These are phyloP conservation scores for Ambrosia hybrid DNA, from an alignment of 140 eudicot genomes.

Conservation along the genomic window DNA sequence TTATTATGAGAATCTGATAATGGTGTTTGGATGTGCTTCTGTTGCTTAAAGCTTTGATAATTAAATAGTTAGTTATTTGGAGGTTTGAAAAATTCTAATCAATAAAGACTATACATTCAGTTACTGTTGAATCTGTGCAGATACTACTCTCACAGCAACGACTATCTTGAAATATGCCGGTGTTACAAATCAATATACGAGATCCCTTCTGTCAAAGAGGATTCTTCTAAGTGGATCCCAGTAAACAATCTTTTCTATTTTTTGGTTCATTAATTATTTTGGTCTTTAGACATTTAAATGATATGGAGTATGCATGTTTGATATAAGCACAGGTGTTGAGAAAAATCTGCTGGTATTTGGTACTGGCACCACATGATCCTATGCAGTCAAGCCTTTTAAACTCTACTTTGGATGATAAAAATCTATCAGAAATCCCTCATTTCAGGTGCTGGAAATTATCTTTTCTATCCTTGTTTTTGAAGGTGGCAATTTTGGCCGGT, in stretches of 20 bases:
- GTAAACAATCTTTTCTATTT: slow-evolving; percentile 42
- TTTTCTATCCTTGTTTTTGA: not conserved
- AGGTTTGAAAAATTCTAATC: not conserved
- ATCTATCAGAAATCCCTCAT: slow-evolving; percentile 72
- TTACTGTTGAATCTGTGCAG: slow-evolving; percentile 32
- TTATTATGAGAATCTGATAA: too few species aligned
- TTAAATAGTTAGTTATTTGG: not conserved
- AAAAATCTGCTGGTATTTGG: slow-evolving; percentile 85
- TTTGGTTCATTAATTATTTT: not conserved
- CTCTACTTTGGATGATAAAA: slow-evolving; percentile 89
- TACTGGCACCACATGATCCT: slow-evolving; percentile 82
- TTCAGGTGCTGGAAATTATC: slow-evolving; percentile 45
- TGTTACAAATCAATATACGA: slow-evolving; percentile 94
- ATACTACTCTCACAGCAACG: slow-evolving; percentile 76
- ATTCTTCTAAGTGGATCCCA: slow-evolving; percentile 77
- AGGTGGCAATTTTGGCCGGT: not conserved
- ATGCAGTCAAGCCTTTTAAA: slow-evolving; percentile 93
- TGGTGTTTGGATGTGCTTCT: too few species aligned
- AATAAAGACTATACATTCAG: not conserved
- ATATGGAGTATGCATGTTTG: not conserved
- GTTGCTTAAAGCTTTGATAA: not conserved
- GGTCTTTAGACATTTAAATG: not conserved
- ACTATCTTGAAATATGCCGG: slow-evolving; percentile 96
- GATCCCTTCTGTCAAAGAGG: slow-evolving; percentile 81
- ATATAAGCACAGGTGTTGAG: slow-evolving; percentile 54